Evolutionary conservation across 2,329 filamentous ascomycete species (phyloP).

Genomic region (Drechslerella dactyloides): DNA sequence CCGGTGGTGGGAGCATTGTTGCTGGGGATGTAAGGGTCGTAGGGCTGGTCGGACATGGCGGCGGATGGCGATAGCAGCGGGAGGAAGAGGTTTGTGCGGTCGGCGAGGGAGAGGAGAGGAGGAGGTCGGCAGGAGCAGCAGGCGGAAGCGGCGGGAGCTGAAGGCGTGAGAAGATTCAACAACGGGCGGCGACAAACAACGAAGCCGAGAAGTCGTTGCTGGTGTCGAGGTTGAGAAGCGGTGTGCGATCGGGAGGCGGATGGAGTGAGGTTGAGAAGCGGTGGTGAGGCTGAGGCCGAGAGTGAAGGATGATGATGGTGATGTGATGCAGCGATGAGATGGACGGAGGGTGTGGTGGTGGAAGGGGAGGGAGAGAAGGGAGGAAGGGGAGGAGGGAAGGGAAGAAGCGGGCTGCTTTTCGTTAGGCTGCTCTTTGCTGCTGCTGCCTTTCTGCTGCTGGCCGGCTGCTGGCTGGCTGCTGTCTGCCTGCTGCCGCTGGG

Average conservation of each 20-base stretch:
- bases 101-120: slow-evolving; percentile 6
- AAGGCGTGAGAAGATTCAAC: no score
- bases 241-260: no score
- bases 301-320: not conserved
- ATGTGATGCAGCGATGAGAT: not conserved
- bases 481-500: not conserved
- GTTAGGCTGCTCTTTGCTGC: no score
- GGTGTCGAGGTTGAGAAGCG: no score
- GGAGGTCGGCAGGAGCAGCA: slow-evolving; percentile 11
- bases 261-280: no score
- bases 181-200: no score
- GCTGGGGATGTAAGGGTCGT: slow-evolving; percentile 87
- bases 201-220: no score
- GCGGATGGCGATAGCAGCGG: not conserved
- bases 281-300: no score
- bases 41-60: slow-evolving; percentile 64
- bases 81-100: not conserved
- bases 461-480: not conserved
- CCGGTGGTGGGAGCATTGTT: slow-evolving; percentile 64
- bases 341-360: slow-evolving; percentile 13
- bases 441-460: no score
- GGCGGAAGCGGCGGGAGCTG: slow-evolving; percentile 1
- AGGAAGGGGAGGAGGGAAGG: slow-evolving; percentile 18
- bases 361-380: slow-evolving; percentile 9
- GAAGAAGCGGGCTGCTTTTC: slow-evolving; percentile 9